Conservation (phyloP, 1,284 basidiomycete genomes). For the Volvariella surrecta region DNA sequence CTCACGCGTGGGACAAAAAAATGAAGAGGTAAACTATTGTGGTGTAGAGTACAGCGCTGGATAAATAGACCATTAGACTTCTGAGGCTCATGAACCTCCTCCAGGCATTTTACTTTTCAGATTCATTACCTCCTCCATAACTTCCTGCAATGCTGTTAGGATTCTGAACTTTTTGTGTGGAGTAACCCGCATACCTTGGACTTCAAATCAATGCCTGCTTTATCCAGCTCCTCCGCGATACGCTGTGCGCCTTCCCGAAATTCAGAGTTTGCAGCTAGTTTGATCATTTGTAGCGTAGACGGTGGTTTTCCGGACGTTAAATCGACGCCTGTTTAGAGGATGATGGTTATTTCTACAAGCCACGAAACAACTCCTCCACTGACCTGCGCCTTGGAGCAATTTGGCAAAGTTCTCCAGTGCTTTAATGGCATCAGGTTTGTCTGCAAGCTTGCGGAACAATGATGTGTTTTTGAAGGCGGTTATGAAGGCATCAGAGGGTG, state of each 20-base stretch:
- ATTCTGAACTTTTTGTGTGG: background rate
- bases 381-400: constrained; percentile 46
- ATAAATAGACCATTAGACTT: background rate
- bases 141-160: constrained; percentile 15
- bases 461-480: constrained; percentile 34
- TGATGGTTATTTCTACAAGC: constrained; percentile 1
- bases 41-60: background rate
- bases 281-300: constrained; percentile 43
- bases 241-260: constrained; percentile 39
- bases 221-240: constrained; percentile 43
- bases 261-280: constrained; percentile 40
- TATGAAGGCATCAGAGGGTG: constrained; percentile 21
- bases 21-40: background rate
- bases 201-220: constrained; percentile 47
- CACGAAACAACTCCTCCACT: constrained; percentile 1
- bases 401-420: constrained; percentile 36
- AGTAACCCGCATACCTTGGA: constrained; percentile 21
- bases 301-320: constrained; percentile 32
- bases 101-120: constrained; percentile 12
- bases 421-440: constrained; percentile 39
- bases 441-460: constrained; percentile 38
- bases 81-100: background rate
- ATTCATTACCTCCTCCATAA: constrained; percentile 21
- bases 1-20: background rate
- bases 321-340: constrained; percentile 33